These are phyloP conservation scores for Penicillium hesseltinei DNA, from an alignment of 2,329 filamentous ascomycete species.

Conservation along the genomic window DNA sequence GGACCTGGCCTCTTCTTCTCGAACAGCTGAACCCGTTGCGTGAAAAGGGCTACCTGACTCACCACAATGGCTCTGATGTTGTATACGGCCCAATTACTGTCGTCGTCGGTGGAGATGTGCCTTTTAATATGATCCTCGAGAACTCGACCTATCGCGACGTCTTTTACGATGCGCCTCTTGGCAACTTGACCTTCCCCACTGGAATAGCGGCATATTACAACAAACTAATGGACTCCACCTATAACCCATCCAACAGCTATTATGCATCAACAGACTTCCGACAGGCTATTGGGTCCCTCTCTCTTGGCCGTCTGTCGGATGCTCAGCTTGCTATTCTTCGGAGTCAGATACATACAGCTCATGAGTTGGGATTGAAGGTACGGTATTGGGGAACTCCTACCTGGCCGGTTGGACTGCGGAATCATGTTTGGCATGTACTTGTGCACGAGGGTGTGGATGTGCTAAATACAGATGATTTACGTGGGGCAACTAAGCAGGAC, in stretches of 20 bases:
- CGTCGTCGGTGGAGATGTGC: slow-evolving; percentile 49
- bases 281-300: slow-evolving; percentile 51
- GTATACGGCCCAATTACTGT: slow-evolving; percentile 46
- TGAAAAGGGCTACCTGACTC: slow-evolving; percentile 44
- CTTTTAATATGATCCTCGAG: slow-evolving; percentile 39
- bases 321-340: slow-evolving; percentile 47
- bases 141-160: slow-evolving; percentile 47
- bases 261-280: slow-evolving; percentile 64
- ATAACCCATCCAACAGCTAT: slow-evolving; percentile 59
- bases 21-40: slow-evolving; percentile 44
- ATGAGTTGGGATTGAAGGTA: slow-evolving; percentile 54
- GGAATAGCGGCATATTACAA: not conserved
- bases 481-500: slow-evolving; percentile 43
- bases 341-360: slow-evolving; percentile 49
- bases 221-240: slow-evolving; percentile 25
- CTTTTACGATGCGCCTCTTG: slow-evolving; percentile 52
- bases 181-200: slow-evolving; percentile 16
- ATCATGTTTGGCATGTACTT: slow-evolving; percentile 57
- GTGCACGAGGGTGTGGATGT: slow-evolving; percentile 59
- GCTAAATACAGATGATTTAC: slow-evolving; percentile 62
- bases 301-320: slow-evolving; percentile 48
- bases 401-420: slow-evolving; percentile 56
- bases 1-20: slow-evolving; percentile 28
- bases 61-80: slow-evolving; percentile 42
- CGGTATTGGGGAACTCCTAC: slow-evolving; percentile 61